Base-by-base conservation (phyloP, 1,284 basidiomycete genomes). In the Cutaneotrichosporon cutaneum region DNA sequence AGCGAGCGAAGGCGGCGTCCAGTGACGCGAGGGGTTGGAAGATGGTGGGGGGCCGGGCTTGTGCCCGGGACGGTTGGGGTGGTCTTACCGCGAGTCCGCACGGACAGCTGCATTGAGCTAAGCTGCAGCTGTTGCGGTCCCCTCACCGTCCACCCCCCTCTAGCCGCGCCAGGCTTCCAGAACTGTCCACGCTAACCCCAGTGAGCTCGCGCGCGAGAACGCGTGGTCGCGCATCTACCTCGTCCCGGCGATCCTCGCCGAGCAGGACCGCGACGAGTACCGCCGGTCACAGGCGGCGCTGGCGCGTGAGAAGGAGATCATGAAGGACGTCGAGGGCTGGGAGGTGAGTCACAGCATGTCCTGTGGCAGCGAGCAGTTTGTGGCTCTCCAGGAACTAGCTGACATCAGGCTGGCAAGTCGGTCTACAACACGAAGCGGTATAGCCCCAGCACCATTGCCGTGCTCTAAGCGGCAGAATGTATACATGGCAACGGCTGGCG, bases 181-280 rank as follows among this genome's bases (percentile, higher is more conserved):
- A n/a, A n/a, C n/a, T n/a, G n/a, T n/a, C n/a, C n/a, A n/a, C 27
- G 39, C 62, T 64, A 57, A 61, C 45, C n/a, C n/a, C 78, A 98
- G 95, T 80, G 95, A 99, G 82, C 84, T 99, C 57, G 84, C 89
- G 78, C 86, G 96, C 69, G 95, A 99, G 82, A 89, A 90, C 80
- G 87, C 88, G 50, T 98, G 95, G 95, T 92, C 94, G 66, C 86
- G 95, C 68, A 95, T 99, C 75, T 87, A 99, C 82, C 85, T 98
- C 52, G 90, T 95, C 47, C 95, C 95, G 18, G 79, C 98, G 63
- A 84, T 96, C 52, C 85, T 94, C 68, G 94, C 94, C 54, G 94
- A 99, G 80, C 88, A 89, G 16, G 94, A 99, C 82, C 88, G 95
- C 62, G 93, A 95, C 78, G 83, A 85, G 55, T 94, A 90, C 83